Percentiles rank a stretch among this genome's conserved stretches.
Evolutionary conservation across 805 yeast genomes (phyloP).

Genomic region (Schwanniomyces occidentalis): DNA sequence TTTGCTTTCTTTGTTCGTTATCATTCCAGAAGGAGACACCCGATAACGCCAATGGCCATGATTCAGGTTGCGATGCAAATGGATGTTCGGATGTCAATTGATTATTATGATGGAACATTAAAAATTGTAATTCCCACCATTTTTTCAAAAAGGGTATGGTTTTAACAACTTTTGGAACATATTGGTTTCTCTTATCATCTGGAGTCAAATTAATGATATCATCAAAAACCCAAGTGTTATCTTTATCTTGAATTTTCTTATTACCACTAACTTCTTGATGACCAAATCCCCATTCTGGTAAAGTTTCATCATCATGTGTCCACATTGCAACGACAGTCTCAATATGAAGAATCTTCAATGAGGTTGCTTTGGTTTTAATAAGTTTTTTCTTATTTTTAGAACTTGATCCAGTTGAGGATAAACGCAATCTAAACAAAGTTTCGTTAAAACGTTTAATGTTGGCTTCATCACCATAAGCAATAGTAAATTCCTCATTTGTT

Average conservation of each 20-base stretch:
- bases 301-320: constrained; percentile 78
- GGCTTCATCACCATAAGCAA: constrained; percentile 63
- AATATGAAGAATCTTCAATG: constrained; percentile 72
- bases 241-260: constrained; percentile 68
- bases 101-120: constrained; percentile 93
- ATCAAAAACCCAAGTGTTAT: constrained; percentile 78
- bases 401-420: constrained; percentile 30
- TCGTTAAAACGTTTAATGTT: constrained; percentile 55
- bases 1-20: constrained; percentile 62
- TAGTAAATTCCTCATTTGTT: constrained; percentile 91
- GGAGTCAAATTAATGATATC: constrained; percentile 55
- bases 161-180: constrained; percentile 63
- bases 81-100: constrained; percentile 87
- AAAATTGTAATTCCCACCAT: constrained; percentile 84
- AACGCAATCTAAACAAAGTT: constrained; percentile 75
- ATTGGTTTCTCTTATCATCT: constrained; percentile 60
- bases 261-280: constrained; percentile 96
- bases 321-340: constrained; percentile 91
- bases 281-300: constrained; percentile 93
- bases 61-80: constrained; percentile 86
- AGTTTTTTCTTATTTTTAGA: constrained; percentile 50
- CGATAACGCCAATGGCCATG: constrained; percentile 86
- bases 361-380: constrained; percentile 69
- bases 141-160: constrained; percentile 74
- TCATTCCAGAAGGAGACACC: constrained; percentile 98